Percentiles rank a stretch among this genome's conserved stretches.
phyloP scores from a whole-genome alignment of 129 eudicot species.

The Saussurea involucrata region DNA sequence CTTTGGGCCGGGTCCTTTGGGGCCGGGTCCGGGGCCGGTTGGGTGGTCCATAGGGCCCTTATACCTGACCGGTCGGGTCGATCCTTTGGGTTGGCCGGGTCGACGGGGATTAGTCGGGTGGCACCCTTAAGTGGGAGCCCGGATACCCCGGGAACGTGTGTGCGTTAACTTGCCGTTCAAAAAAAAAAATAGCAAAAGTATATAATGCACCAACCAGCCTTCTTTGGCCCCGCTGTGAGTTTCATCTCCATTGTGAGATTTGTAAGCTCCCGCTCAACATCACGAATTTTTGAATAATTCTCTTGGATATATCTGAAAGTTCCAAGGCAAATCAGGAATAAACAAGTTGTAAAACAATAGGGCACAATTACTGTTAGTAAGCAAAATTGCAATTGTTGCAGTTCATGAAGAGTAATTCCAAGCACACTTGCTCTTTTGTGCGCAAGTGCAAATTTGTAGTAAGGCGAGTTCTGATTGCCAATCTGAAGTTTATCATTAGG shows the following conservation, averaged over 20 bases:
- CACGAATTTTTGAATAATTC: slow-evolving; percentile 93
- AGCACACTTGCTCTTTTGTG: neutral
- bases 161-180: too few species aligned
- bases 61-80: too few species aligned
- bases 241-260: slow-evolving; percentile 87
- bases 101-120: too few species aligned
- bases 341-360: neutral
- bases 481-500: neutral
- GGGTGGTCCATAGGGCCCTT: too few species aligned
- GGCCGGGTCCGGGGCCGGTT: too few species aligned
- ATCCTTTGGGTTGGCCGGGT: too few species aligned
- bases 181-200: neutral
- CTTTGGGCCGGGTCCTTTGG: too few species aligned
- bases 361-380: neutral
- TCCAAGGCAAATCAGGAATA: slow-evolving; percentile 6
- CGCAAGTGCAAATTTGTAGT: neutral
- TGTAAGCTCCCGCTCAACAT: slow-evolving; percentile 85
- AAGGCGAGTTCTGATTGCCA: slow-evolving; percentile 4
- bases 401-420: neutral
- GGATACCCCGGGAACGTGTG: too few species aligned
- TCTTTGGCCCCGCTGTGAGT: slow-evolving; percentile 97
- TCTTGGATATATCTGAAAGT: slow-evolving; percentile 81
- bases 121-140: too few species aligned
- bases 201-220: slow-evolving; percentile 65
- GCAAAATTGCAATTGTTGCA: neutral